Conservation (phyloP, 192 early-diverging fungal species). For the Kappamyces sp. region DNA sequence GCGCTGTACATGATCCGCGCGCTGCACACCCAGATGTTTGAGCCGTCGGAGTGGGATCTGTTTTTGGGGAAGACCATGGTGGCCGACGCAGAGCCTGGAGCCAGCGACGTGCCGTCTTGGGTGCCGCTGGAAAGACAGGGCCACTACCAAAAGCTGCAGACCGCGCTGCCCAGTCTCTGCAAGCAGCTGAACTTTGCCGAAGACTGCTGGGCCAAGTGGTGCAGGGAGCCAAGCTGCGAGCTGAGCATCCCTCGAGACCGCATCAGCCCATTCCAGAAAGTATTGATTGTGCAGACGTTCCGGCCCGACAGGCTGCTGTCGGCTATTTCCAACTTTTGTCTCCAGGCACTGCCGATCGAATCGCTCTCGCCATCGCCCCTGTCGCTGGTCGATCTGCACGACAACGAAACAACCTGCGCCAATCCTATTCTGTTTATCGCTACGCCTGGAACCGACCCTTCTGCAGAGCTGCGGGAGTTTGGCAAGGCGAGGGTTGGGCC, state of each 20-base stretch:
- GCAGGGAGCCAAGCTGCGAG: slow-evolving; percentile 32
- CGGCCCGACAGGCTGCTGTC: slow-evolving; percentile 47
- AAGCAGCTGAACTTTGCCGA: slow-evolving; percentile 30
- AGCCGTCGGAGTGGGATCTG: slow-evolving; percentile 42
- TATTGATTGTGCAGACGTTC: slow-evolving; percentile 44
- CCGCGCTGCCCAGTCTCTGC: slow-evolving; percentile 19
- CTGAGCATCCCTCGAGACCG: slow-evolving; percentile 19
- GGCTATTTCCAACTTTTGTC: slow-evolving; percentile 39
- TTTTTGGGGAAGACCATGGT: slow-evolving; percentile 39
- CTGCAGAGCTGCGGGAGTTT: slow-evolving; percentile 47
- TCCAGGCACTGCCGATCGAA: slow-evolving; percentile 24
- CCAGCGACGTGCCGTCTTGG: slow-evolving; percentile 36
- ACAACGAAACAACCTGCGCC: slow-evolving; percentile 35
- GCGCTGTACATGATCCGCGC: slow-evolving; percentile 39
- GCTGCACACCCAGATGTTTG: slow-evolving; percentile 36
- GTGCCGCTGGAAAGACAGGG: slow-evolving; percentile 32
- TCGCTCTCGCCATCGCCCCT: slow-evolving; percentile 37
- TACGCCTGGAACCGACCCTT: slow-evolving; percentile 53
- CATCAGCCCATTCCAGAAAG: slow-evolving; percentile 45
- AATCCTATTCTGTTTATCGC: slow-evolving; percentile 56
- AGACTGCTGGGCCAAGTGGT: slow-evolving; percentile 39
- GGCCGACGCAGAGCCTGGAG: slow-evolving; percentile 25
- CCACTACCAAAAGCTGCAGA: slow-evolving; percentile 20
- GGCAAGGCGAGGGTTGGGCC: slow-evolving; percentile 31
- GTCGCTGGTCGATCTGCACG: slow-evolving; percentile 31